Conservation (phyloP, 345 rosid genomes). For the Ceriops decandra region DNA sequence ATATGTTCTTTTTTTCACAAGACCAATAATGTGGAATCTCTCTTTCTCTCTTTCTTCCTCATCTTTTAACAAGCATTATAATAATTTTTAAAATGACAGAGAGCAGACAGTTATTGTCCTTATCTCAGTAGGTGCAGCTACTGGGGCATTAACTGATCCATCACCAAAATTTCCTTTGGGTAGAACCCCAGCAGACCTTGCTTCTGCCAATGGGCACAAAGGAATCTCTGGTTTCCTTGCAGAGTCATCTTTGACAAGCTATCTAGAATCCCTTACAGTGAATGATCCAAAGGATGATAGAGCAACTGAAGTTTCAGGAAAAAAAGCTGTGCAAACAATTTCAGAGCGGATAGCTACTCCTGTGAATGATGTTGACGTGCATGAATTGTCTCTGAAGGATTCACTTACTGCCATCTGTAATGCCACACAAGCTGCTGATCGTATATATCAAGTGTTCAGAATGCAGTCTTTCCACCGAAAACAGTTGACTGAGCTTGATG, state of each 20-base stretch:
- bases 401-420: conserved; percentile 82
- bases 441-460: conserved; percentile 75
- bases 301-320: conserved; percentile 29
- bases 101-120: conserved; percentile 83
- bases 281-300: conserved; percentile 47
- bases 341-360: conserved; percentile 68
- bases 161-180: conserved; percentile 73
- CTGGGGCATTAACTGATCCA: conserved; percentile 75
- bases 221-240: conserved; percentile 93
- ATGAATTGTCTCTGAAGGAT: conserved; percentile 66
- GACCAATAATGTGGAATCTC: no score
- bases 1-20: no score
- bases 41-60: no score
- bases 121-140: conserved; percentile 63
- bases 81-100: conserved; percentile 31
- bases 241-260: conserved; percentile 72
- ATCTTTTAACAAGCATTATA: no score
- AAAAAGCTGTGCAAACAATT: conserved; percentile 58
- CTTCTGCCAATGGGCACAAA: conserved; percentile 78
- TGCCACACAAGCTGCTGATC: conserved; percentile 90
- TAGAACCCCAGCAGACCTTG: conserved; percentile 90
- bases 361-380: conserved; percentile 41
- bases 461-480: conserved; percentile 82
- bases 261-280: conserved; percentile 57
- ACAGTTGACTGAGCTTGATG: conserved; percentile 42